A percentile compares a stretch with the other conserved stretches of the same genome.
These are phyloP conservation scores for Cladorrhinum sp. DNA, from an alignment of 2,329 filamentous ascomycete genomes.

Conservation along the genomic window DNA sequence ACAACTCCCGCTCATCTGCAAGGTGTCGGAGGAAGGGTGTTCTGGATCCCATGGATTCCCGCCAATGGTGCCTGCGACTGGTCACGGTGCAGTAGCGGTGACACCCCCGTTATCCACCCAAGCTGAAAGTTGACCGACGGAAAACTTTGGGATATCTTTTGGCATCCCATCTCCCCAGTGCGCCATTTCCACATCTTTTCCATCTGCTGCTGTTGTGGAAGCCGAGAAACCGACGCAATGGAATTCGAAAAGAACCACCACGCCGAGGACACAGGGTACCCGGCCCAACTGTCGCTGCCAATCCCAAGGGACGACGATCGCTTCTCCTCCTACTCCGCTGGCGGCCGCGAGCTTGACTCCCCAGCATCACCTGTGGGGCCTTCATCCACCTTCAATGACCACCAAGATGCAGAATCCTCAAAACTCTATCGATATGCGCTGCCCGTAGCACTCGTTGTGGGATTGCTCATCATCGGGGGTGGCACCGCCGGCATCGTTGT, in stretches of 20 bases:
- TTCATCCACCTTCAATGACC: background rate
- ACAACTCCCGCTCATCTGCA: background rate
- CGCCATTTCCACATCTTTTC: no score
- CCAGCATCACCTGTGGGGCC: background rate
- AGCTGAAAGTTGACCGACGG: no score
- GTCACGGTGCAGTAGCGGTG: background rate
- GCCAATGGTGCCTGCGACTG: no score
- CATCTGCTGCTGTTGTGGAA: no score
- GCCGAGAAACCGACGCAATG: background rate
- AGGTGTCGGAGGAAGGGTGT: background rate
- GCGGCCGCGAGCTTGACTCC: background rate
- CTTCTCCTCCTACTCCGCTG: background rate
- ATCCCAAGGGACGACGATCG: background rate
- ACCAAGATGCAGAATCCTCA: background rate
- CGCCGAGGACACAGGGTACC: no score
- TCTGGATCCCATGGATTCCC: no score
- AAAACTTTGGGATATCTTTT: no score
- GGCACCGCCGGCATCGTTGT: slow-evolving; percentile 19
- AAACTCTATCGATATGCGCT: slow-evolving; percentile 5
- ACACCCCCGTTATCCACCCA: background rate
- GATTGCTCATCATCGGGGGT: slow-evolving; percentile 17
- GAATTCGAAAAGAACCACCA: background rate
- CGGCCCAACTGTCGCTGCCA: background rate
- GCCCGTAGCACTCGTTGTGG: slow-evolving; percentile 12
- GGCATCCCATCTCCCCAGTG: no score